Evolutionary conservation across 1,284 basidiomycete species (phyloP).

Genomic region (Irpex sp.): DNA sequence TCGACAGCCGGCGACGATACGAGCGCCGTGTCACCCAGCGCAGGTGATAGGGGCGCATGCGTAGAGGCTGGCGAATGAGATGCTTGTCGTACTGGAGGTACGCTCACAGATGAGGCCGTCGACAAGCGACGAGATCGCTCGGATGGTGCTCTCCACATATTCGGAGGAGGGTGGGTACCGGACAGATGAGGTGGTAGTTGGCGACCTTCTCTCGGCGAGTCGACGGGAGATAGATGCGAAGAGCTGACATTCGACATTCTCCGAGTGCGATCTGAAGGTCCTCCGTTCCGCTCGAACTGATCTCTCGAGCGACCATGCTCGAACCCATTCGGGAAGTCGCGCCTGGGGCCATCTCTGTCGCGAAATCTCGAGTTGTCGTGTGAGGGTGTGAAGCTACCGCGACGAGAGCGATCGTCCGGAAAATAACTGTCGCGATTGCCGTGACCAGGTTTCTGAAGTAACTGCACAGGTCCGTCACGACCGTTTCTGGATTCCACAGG

Average conservation of each 20-base stretch:
- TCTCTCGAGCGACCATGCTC: slow-evolving; percentile 17
- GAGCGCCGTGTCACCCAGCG: slow-evolving; percentile 11
- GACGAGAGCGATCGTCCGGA: slow-evolving; percentile 12
- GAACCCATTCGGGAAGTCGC: slow-evolving; percentile 18
- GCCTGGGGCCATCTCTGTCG: slow-evolving; percentile 21
- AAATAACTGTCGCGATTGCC: slow-evolving; percentile 2
- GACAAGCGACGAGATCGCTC: slow-evolving; percentile 7
- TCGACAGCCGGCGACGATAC: slow-evolving; percentile 44
- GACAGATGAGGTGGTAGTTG: slow-evolving; percentile 39
- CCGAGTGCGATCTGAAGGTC: slow-evolving; percentile 21
- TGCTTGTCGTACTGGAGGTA: slow-evolving; percentile 15
- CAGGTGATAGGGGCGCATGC: not conserved
- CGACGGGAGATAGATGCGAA: slow-evolving; percentile 13
- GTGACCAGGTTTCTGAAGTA: slow-evolving; percentile 43
- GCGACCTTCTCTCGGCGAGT: slow-evolving; percentile 23
- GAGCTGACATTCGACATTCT: slow-evolving; percentile 19
- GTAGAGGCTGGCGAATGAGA: slow-evolving; percentile 8
- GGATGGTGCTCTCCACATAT: slow-evolving; percentile 13
- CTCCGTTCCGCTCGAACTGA: slow-evolving; percentile 14
- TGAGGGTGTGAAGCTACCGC: slow-evolving; percentile 12
- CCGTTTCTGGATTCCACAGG: slow-evolving; percentile 41
- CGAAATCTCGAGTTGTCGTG: slow-evolving; percentile 18
- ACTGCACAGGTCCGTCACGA: slow-evolving; percentile 46
- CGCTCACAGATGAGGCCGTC: slow-evolving; percentile 4
- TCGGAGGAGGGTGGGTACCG: slow-evolving; percentile 17